Conservation (phyloP, 805 yeast genomes). For the Monosporozyma solicola region DNA sequence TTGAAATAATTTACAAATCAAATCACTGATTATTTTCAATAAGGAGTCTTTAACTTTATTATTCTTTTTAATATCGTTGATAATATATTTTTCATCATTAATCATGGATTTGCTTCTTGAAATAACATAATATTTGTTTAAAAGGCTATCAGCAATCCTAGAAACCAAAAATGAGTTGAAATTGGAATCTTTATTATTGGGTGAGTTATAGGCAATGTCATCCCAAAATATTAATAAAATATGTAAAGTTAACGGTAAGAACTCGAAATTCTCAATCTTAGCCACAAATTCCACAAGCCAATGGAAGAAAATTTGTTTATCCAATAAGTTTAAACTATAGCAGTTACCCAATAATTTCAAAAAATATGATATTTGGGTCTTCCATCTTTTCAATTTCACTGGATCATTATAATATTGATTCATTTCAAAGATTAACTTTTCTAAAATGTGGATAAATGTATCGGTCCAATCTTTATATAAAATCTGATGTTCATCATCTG, state of each 20-base stretch:
- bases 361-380: constrained; percentile 47
- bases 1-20: constrained; percentile 27
- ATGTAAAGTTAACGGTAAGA: constrained; percentile 41
- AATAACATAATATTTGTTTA: constrained; percentile 39
- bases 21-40: constrained; percentile 17
- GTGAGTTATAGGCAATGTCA: constrained; percentile 37
- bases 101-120: constrained; percentile 28
- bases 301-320: constrained; percentile 48
- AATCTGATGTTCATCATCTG: constrained; percentile 10
- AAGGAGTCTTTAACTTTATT: constrained; percentile 25
- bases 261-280: constrained; percentile 30
- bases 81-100: constrained; percentile 30
- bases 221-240: constrained; percentile 64
- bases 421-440: constrained; percentile 29
- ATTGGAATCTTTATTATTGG: neutral
- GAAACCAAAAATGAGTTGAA: constrained; percentile 41
- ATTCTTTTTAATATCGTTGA: constrained; percentile 31
- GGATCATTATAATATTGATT: constrained; percentile 22
- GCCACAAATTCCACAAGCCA: constrained; percentile 53
- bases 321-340: constrained; percentile 60
- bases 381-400: constrained; percentile 31
- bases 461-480: constrained; percentile 89
- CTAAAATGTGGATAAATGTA: constrained; percentile 52
- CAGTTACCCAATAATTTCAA: constrained; percentile 53
- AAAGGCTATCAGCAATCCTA: constrained; percentile 52